Percentiles rank a stretch among this genome's conserved stretches.
phyloP scores from a whole-genome alignment of 257 asterid genomes.

The Nicotiana sylvestris region DNA sequence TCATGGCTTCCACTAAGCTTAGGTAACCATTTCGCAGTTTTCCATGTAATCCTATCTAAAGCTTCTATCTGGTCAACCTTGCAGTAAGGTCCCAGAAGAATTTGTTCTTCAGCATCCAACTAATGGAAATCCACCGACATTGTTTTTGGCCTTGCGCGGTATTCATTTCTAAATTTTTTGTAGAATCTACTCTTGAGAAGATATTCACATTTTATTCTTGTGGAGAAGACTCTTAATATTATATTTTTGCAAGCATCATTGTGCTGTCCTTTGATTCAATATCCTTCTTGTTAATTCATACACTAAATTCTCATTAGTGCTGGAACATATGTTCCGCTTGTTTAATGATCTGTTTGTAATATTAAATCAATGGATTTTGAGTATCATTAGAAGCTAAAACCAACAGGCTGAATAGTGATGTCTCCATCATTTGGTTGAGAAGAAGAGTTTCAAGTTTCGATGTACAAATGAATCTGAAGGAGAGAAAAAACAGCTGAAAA shows the following conservation, averaged over 20 bases:
- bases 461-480: not conserved
- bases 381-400: not conserved
- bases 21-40: not conserved
- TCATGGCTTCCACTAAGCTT: not conserved
- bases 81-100: slow-evolving; percentile 96
- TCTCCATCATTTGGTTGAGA: not conserved
- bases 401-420: not conserved
- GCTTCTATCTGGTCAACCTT: slow-evolving; percentile 25
- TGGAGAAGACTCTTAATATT: not conserved
- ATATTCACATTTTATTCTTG: not conserved
- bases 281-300: not conserved
- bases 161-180: slow-evolving; percentile 5
- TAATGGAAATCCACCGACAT: slow-evolving; percentile 93
- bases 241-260: not conserved
- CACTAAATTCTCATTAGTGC: not conserved
- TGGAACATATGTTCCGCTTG: not conserved
- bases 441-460: not conserved
- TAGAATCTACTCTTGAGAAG: not conserved
- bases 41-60: slow-evolving; percentile 11
- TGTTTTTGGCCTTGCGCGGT: slow-evolving; percentile 84
- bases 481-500: not conserved
- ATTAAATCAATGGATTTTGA: not conserved
- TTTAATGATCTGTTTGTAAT: no score
- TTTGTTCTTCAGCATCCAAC: slow-evolving; percentile 88
- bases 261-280: not conserved